Evolutionary conservation across 768 basidiomycete genomes (phyloP), one percentile per base, ranked within the genome.

Genomic region (Mycena floridula): DNA sequence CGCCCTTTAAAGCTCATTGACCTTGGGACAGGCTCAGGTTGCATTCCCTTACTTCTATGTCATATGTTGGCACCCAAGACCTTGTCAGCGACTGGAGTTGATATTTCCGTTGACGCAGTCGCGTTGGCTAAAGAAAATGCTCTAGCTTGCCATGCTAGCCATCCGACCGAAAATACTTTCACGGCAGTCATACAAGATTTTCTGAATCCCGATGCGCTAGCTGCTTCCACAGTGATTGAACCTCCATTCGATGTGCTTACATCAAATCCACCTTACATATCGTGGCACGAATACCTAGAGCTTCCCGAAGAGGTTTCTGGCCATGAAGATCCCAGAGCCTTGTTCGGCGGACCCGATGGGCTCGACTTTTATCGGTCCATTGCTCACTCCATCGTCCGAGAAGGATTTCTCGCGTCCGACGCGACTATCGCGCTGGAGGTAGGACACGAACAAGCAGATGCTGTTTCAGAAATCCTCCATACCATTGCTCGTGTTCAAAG

Each of bases 21-120:
- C 65, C 78, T 98, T 37, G 92, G 94, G 60, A 95, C 93, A 5
- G 95, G 95, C 37, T 79, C 90, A 0, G 95, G 88, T 12, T 93
- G 92, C 60, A 93, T 97, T 41, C 87, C 92, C 2, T 75, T 96
- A 32, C 70, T 90, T n/a, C 69, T 98, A 15, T 82, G 81, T 55
- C 73, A 82, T 51, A 63, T 80, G 38, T 77, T 79, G 65, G 76
- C 80, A 13, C 61, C 68, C 37, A 79, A 77, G 40, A 73, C 67
- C 49, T 52, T 79, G 37, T 66, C 60, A 7, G 77, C 84, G 2
- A 64, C 73, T 48, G 89, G 77, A 20, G 67, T 93, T 32, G 90
- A 92, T 62, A 73, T 83, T 37, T 81, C 82, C 38, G 57, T 67
- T 22, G 65, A 74, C 24, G 91, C 91, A 3, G 60, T 77, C 30